Percentiles rank a stretch among this genome's conserved stretches.
phyloP scores from a whole-genome alignment of 768 basidiomycete genomes.

The Lactarius quietus region DNA sequence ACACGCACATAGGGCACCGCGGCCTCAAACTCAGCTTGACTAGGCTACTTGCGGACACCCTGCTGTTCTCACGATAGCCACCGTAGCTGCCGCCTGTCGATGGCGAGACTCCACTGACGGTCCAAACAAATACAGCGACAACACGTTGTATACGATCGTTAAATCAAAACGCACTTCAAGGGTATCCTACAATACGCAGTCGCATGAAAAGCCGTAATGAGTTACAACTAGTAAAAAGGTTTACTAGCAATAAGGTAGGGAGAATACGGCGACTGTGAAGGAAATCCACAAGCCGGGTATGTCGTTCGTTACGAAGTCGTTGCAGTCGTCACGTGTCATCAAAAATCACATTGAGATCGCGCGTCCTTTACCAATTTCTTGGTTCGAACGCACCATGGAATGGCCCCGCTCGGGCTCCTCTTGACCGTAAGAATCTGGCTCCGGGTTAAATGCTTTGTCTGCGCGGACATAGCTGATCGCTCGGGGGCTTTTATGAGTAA shows the following conservation, averaged over 20 bases:
- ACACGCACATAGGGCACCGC: conserved; percentile 1
- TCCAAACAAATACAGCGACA: conserved; percentile 18
- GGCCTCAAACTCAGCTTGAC: background rate
- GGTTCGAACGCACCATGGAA: conserved; percentile 56
- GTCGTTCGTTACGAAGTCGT: conserved; percentile 3
- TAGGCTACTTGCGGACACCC: conserved; percentile 9
- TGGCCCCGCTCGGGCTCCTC: conserved; percentile 54
- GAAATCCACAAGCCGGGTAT: no score
- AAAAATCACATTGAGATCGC: no score
- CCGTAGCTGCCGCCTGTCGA: conserved; percentile 18
- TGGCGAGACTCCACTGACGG: conserved; percentile 5
- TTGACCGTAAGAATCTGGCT: conserved; percentile 44
- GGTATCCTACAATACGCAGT: conserved; percentile 13
- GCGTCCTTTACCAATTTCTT: conserved; percentile 65
- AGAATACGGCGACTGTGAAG: conserved; percentile 13
- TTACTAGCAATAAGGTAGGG: conserved; percentile 19
- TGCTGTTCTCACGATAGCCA: conserved; percentile 14
- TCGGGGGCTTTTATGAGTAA: conserved; percentile 87
- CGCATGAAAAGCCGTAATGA: conserved; percentile 5
- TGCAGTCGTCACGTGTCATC: no score
- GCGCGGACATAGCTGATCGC: conserved; percentile 71
- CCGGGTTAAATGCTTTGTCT: conserved; percentile 65
- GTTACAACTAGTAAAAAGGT: background rate
- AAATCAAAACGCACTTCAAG: conserved; percentile 6
- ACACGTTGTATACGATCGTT: conserved; percentile 17